Evolutionary conservation across 1,139 yeast genomes (phyloP).

Genomic region (Yamadazyma taylorii): DNA sequence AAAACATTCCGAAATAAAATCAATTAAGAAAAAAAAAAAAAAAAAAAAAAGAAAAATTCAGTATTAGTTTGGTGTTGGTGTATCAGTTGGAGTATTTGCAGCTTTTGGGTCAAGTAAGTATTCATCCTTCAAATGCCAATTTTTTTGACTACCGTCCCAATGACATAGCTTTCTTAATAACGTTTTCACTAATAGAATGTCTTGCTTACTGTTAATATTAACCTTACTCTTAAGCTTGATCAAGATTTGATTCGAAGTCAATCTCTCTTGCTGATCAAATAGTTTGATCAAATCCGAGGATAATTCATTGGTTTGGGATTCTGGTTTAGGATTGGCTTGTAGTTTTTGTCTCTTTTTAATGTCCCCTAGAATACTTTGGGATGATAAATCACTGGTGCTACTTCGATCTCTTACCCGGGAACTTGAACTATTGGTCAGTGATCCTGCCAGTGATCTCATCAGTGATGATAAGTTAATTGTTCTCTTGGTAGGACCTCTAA

Average conservation of each 20-base stretch:
- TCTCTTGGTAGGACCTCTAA: constrained; percentile 8
- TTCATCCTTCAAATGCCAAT: constrained; percentile 69
- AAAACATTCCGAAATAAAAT: too few species aligned
- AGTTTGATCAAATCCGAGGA: constrained; percentile 35
- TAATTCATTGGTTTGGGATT: constrained; percentile 23
- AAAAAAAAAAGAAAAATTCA: too few species aligned
- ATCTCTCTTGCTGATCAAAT: constrained; percentile 19
- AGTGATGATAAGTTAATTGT: too few species aligned
- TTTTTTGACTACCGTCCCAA: constrained; percentile 59
- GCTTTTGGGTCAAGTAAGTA: constrained; percentile 17
- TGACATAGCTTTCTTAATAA: constrained; percentile 66
- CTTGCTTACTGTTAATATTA: constrained; percentile 50
- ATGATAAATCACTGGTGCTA: constrained; percentile 18
- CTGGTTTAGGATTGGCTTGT: constrained; percentile 16
- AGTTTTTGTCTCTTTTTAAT: constrained; percentile 21
- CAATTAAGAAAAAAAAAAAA: too few species aligned
- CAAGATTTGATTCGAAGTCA: constrained; percentile 58
- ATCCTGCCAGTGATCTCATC: neutral
- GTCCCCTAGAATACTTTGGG: constrained; percentile 34
- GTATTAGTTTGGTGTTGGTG: too few species aligned
- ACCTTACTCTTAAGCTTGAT: constrained; percentile 38
- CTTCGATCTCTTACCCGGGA: neutral
- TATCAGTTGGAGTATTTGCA: neutral
- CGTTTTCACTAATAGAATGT: constrained; percentile 64
- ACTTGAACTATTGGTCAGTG: neutral